Base-by-base conservation (phyloP, 352 stramenopile genomes). In the Pythium chondricola region DNA sequence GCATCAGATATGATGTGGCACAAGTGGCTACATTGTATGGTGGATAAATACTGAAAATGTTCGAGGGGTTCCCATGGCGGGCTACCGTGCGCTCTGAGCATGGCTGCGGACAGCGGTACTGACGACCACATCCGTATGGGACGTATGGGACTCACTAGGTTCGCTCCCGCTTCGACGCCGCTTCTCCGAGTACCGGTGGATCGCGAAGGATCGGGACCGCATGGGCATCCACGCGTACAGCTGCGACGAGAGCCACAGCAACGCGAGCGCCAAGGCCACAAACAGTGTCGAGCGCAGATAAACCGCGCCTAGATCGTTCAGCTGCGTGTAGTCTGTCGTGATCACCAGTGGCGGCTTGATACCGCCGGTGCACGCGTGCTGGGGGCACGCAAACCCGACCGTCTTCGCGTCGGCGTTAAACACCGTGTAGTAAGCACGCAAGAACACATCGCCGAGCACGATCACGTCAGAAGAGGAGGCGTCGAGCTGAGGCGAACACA, bases 351-450 rank as follows among this genome's bases (percentile, higher is more conserved):
- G 50, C 7, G 61, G 61, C 26, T 58, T 61, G 32, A 56, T 3
- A 22, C 61, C 61, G 20, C 61, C 61, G 14, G 33, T n/a, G 39
- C 61, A 69, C 5, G 13, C 13, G 14, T 47, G 43, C n/a, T 38
- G 16, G 4, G 51, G 45, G 48, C 65, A 75, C 20, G 65, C 65
- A 45, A 75, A 70, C 0, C 51, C 62, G 16, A 75, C 30, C n/a
- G 49, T 53, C 31, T 52, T 51, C 2, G 40, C 41, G 16, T 58
- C 48, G 24, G 59, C 53, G 51, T 75, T 62, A 39, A 75, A 75
- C 6, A 55, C 43, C 3, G 65, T 69, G 55, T 75, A 75, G 51
- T 75, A 75, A 18, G 62, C 57, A 5, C 65, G 58, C 18, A 75
- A 17, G 35, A 74, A 74, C 14, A 71, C 44, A n/a, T 62, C 61